phyloP scores from a whole-genome alignment of 768 basidiomycete species.

The Boletales sp. region DNA sequence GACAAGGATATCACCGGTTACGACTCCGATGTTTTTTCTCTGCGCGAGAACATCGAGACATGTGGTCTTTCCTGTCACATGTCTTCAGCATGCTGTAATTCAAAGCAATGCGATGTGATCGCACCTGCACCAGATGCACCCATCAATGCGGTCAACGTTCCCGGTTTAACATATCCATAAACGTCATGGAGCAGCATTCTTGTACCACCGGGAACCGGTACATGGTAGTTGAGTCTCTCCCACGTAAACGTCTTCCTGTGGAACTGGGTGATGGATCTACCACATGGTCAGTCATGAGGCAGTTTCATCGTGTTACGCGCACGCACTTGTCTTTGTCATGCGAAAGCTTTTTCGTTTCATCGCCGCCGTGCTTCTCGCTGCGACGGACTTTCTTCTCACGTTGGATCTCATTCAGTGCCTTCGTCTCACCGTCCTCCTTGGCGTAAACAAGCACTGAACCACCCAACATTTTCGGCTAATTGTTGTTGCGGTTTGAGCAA shows the following conservation, averaged over 20 bases:
- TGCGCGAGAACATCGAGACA: slow-evolving; percentile 73
- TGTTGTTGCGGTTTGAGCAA: not conserved
- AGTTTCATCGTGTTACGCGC: not conserved
- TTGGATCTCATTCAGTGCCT: slow-evolving; percentile 50
- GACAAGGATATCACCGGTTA: slow-evolving; percentile 61
- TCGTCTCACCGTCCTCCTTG: slow-evolving; percentile 53
- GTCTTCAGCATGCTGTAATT: slow-evolving; percentile 2
- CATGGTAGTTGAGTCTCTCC: slow-evolving; percentile 73
- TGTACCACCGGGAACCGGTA: slow-evolving; percentile 61
- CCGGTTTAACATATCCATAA: slow-evolving; percentile 79
- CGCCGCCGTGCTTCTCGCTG: slow-evolving; percentile 28
- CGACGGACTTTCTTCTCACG: slow-evolving; percentile 49
- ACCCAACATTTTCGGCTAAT: slow-evolving; percentile 29
- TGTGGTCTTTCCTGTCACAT: slow-evolving; percentile 61
- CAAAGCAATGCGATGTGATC: slow-evolving; percentile 19
- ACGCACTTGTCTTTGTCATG: slow-evolving; percentile 16
- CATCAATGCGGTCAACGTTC: slow-evolving; percentile 87
- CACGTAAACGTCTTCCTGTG: slow-evolving; percentile 64
- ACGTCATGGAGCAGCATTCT: slow-evolving; percentile 69
- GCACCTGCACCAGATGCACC: slow-evolving; percentile 75
- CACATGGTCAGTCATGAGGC: slow-evolving; percentile 2
- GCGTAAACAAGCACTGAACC: slow-evolving; percentile 56
- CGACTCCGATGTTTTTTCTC: slow-evolving; percentile 66
- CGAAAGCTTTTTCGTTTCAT: slow-evolving; percentile 19
- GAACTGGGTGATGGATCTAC: slow-evolving; percentile 2